Percentiles rank a stretch among this genome's conserved stretches.
These are phyloP conservation scores for Cystobasidium sp. DNA, from an alignment of 1,284 basidiomycete species.

Conservation along the genomic window DNA sequence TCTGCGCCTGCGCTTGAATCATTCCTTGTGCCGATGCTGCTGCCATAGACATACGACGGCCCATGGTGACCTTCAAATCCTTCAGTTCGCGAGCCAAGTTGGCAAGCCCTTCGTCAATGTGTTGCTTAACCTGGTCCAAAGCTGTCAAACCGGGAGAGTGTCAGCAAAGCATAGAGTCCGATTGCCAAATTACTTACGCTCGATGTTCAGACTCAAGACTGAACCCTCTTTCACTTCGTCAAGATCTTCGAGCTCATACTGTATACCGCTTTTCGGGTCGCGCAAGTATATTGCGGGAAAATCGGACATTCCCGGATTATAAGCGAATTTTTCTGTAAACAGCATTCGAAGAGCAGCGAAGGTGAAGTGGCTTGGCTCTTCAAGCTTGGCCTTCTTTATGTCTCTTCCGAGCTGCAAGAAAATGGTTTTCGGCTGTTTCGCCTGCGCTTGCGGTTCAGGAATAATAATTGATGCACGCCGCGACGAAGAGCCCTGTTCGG, in stretches of 20 bases:
- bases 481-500: conserved; percentile 4
- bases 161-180: not conserved
- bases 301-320: conserved; percentile 84
- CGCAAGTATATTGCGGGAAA: conserved; percentile 96
- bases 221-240: conserved; percentile 89
- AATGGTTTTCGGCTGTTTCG: conserved; percentile 63
- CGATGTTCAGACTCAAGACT: conserved; percentile 88
- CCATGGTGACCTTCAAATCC: conserved; percentile 75
- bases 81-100: conserved; percentile 87
- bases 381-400: conserved; percentile 82
- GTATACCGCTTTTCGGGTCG: conserved; percentile 85
- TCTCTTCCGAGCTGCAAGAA: conserved; percentile 91
- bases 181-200: conserved; percentile 70
- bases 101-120: conserved; percentile 88
- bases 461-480: conserved; percentile 6
- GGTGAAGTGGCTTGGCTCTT: conserved; percentile 65
- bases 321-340: conserved; percentile 94
- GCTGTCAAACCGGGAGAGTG: conserved; percentile 62
- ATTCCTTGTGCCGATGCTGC: conserved; percentile 53
- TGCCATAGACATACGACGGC: conserved; percentile 60
- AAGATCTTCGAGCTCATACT: conserved; percentile 94
- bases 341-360: conserved; percentile 77
- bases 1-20: conserved; percentile 38
- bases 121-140: conserved; percentile 97
- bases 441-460: conserved; percentile 50